Base-by-base conservation (phyloP, 768 basidiomycete species). In the Russula griseocarnosa region DNA sequence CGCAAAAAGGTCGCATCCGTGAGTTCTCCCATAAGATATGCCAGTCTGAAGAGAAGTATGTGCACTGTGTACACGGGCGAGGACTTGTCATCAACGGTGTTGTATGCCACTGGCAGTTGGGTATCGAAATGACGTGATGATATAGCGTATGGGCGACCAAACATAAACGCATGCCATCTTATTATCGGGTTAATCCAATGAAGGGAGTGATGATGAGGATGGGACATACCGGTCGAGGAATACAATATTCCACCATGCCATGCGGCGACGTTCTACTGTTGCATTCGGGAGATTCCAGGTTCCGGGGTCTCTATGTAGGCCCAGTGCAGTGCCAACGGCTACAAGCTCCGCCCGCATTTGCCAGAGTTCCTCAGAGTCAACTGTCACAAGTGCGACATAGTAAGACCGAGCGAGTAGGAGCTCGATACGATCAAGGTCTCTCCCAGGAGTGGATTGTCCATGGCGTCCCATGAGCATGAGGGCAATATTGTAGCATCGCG, bases 161-260 rank as follows among this genome's bases (percentile, higher is more conserved):
- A 89, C 81, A 91, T 82, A 75, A 93, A 92, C 0, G 90, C 87
- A 72, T 92, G 90, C 91, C 91, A 93, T 67, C 90, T 90, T 68
- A 22, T 70, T 28, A 54, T 10, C 22, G 63, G 52, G 47, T 63
- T 56, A 63, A 67, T 58, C 62, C 55, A 53, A 56, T 32, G 22
- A 58, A 58, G 50, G 58, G 24, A 54, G 61, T 49, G 40, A 56
- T 8, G 58, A 61, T 67, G 62, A 49, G 16, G 58, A 28, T 58
- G 44, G 26, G n/a, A 70, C 82, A 40, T 58, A 88, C 89, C 90
- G 79, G 76, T 92, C 91, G 36, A 92, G 79, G 58, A 90, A 77
- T 42, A 93, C 75, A 65, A 90, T 89, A 74, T 93, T 89, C 91
- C 91, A 93, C 91, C 91, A 93, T 8, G 89, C 88, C 91, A 91